These are phyloP conservation scores for Apophysomyces elegans DNA, from an alignment of 371 early-diverging fungal species.

Conservation along the genomic window DNA sequence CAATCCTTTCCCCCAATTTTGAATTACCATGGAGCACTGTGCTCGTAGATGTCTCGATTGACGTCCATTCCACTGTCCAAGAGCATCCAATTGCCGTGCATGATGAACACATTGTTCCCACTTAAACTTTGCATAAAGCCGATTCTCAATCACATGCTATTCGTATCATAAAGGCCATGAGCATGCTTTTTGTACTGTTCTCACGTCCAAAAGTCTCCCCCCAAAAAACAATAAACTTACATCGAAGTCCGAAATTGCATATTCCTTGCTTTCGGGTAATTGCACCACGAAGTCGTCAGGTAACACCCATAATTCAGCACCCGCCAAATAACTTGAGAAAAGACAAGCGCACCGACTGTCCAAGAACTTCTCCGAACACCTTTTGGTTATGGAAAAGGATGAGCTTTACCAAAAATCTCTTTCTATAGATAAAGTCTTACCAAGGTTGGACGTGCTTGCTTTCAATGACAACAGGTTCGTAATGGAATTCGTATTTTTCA, in stretches of 20 bases:
- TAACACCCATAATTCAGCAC: conserved; percentile 53
- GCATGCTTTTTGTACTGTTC: background rate
- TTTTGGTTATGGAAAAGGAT: conserved; percentile 2
- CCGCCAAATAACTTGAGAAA: conserved; percentile 45
- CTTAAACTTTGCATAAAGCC: conserved; percentile 49
- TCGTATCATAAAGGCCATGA: background rate
- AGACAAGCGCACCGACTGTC: conserved; percentile 53
- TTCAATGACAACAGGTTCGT: conserved; percentile 51
- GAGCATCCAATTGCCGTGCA: conserved; percentile 48
- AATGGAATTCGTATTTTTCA: conserved; percentile 51
- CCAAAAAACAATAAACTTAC: conserved; percentile 26
- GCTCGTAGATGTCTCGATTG: conserved; percentile 44
- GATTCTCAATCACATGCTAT: conserved; percentile 50
- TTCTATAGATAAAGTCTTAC: conserved; percentile 21
- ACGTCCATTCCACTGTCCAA: conserved; percentile 41
- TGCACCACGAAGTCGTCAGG: conserved; percentile 49
- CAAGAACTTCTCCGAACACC: conserved; percentile 54
- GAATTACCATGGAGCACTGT: conserved; percentile 49
- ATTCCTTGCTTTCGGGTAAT: conserved; percentile 31
- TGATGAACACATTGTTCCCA: conserved; percentile 56
- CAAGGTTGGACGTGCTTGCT: conserved; percentile 48
- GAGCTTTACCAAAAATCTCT: background rate
- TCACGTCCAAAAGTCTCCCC: no score
- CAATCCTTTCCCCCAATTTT: conserved; percentile 55
- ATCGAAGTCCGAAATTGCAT: conserved; percentile 48